Conservation (phyloP, 2,329 filamentous ascomycete species). For the Iodosphaeria phyllophila region DNA sequence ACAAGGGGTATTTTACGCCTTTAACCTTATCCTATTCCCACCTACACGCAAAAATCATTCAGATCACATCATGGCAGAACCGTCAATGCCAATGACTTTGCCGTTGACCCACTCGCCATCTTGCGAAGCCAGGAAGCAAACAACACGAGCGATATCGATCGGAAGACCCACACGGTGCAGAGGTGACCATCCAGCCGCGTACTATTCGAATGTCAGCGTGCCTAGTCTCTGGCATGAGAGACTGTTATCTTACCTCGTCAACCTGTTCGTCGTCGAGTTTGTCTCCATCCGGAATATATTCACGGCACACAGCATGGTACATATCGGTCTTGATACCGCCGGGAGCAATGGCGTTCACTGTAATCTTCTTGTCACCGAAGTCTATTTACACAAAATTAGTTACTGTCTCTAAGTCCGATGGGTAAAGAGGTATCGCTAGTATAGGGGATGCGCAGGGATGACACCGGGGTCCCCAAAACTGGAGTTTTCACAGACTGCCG, state of each 20-base stretch:
- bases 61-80: constrained; percentile 6
- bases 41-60: too few relatives aligned
- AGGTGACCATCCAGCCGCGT: constrained; percentile 44
- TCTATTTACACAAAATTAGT: constrained; percentile 43
- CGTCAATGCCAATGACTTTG: constrained; percentile 5
- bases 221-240: neutral
- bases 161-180: constrained; percentile 47
- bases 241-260: constrained; percentile 24
- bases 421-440: too few relatives aligned
- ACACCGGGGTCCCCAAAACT: too few relatives aligned
- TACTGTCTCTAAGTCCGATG: too few relatives aligned
- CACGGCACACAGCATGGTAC: constrained; percentile 45
- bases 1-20: too few relatives aligned
- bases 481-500: too few relatives aligned
- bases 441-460: too few relatives aligned
- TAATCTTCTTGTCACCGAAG: constrained; percentile 47
- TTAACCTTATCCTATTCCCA: too few relatives aligned
- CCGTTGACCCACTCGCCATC: constrained; percentile 29
- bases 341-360: constrained; percentile 47
- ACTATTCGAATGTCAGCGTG: constrained; percentile 17
- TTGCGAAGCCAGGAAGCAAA: constrained; percentile 31
- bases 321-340: constrained; percentile 52
- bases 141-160: constrained; percentile 47
- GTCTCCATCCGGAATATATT: constrained; percentile 40
- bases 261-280: constrained; percentile 37